Evolutionary conservation across 352 stramenopile species (phyloP).

Genomic region (Phytopythium oedochilum): DNA sequence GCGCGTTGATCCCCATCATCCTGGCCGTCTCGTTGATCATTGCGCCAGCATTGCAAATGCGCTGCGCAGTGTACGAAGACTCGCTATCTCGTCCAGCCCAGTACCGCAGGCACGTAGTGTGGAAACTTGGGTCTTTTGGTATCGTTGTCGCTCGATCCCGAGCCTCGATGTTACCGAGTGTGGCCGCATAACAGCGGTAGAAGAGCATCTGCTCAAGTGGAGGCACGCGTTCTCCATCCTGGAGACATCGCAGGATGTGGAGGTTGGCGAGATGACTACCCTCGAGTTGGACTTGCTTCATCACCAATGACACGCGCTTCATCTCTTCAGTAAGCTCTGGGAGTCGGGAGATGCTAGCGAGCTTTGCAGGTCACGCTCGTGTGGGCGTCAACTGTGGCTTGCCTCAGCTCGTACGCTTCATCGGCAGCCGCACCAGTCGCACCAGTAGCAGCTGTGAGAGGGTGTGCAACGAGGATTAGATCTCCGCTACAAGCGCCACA

Average conservation of each 20-base stretch:
- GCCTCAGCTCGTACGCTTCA: no score
- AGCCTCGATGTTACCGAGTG: background rate
- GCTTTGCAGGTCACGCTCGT: no score
- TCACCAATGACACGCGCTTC: background rate
- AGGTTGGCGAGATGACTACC: constrained; percentile 14
- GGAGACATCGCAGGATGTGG: constrained; percentile 8
- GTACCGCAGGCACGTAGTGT: constrained; percentile 5
- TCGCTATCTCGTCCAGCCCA: background rate
- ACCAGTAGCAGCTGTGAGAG: no score
- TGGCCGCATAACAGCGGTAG: constrained; percentile 9
- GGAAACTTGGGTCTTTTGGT: constrained; percentile 5
- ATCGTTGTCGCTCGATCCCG: no score
- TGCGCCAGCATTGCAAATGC: background rate
- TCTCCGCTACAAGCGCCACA: no score
- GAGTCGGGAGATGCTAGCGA: no score
- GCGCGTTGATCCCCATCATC: constrained; percentile 6
- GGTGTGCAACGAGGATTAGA: no score
- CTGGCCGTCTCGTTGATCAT: background rate
- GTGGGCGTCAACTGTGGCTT: no score
- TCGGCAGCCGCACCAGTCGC: no score
- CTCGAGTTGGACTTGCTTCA: constrained; percentile 17
- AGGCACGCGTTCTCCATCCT: constrained; percentile 3
- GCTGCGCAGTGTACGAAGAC: background rate
- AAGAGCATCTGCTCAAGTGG: constrained; percentile 6
- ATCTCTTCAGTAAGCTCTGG: no score